Base-by-base conservation (phyloP, 1,284 basidiomycete genomes). In the Termitomyces sp. region DNA sequence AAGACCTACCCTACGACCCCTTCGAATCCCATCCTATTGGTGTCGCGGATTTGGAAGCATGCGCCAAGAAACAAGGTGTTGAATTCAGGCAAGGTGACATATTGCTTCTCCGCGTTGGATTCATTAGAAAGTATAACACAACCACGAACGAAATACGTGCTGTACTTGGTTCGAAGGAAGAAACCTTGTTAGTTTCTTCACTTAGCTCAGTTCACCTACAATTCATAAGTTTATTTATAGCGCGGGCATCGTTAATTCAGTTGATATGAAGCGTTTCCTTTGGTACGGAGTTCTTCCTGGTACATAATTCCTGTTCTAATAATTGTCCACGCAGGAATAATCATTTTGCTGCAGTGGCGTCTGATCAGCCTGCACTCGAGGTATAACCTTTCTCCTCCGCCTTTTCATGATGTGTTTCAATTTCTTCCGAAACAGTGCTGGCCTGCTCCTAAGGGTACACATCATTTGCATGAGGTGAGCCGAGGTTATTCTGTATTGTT, bases 291-390 rank as follows among this genome's bases (percentile, higher is more conserved):
- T 17, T 53, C 13, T 33, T 17, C 36, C 30, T 41, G 8, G 15
- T 39, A 0, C 4, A 24, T 13, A 19, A 21, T 44, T 3, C 19
- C 5, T 4, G 8, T 46, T 36, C 12, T 21, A 50, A n/a, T n/a
- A 39, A 48, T 45, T 44, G 54, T 21, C 12, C 3, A 19, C 31
- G 2, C 55, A 88, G 86, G 87, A 76, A 89, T 67, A 86, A 88
- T 62, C 86, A 89, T 65, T 88, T 89, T 64, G 82, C 86, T 1
- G 85, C 86, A 5, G 65, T 87, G 34, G 86, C 83, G 3, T 85
- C 83, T 28, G 86, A 89, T 66, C 81, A 84, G 61, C 87, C 87
- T 13, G 71, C 83, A 3, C 68, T 89, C 44, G 87, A 87, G 78
- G 84, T 82, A 44, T 9, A 62, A 30, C 12, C 48, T 26, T 41